These are phyloP conservation scores for Zygoascus biomembranicola DNA, from an alignment of 805 yeast species.

Conservation along the genomic window DNA sequence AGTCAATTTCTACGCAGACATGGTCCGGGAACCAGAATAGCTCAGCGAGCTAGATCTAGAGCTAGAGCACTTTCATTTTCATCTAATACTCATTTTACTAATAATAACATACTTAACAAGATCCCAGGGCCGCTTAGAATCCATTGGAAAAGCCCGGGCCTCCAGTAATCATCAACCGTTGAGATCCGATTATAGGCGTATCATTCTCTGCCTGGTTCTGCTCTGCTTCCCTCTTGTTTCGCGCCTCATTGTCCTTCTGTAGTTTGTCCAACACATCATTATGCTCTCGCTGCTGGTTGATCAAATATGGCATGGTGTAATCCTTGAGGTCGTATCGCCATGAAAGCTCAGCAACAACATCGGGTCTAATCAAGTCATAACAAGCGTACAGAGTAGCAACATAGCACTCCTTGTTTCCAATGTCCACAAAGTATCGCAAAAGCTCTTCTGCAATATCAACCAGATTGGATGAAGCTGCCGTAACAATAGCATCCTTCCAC, in stretches of 20 bases:
- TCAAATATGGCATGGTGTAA: slow-evolving; percentile 85
- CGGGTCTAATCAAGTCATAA: slow-evolving; percentile 71
- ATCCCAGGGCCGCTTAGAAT: background rate
- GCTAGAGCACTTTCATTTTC: no score
- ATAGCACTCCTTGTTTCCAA: slow-evolving; percentile 93
- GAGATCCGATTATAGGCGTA: slow-evolving; percentile 43
- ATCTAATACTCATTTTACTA: background rate
- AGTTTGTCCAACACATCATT: slow-evolving; percentile 56
- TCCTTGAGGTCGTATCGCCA: slow-evolving; percentile 85
- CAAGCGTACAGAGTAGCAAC: slow-evolving; percentile 83
- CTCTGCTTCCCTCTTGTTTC: slow-evolving; percentile 49
- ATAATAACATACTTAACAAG: background rate
- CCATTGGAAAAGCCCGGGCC: slow-evolving; percentile 34
- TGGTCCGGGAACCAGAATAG: no score
- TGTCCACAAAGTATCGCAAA: slow-evolving; percentile 86
- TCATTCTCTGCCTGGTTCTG: slow-evolving; percentile 39
- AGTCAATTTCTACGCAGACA: no score
- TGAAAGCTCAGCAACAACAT: slow-evolving; percentile 77
- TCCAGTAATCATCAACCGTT: slow-evolving; percentile 68
- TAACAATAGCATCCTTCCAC: slow-evolving; percentile 90
- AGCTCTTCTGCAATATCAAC: slow-evolving; percentile 81
- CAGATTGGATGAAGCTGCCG: slow-evolving; percentile 77
- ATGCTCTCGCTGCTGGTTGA: slow-evolving; percentile 77
- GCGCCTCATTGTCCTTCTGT: slow-evolving; percentile 59
- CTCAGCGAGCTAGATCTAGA: no score